Evolutionary conservation across 202 grass and related monocot genomes (phyloP).

Genomic region (Panicum virgatum): DNA sequence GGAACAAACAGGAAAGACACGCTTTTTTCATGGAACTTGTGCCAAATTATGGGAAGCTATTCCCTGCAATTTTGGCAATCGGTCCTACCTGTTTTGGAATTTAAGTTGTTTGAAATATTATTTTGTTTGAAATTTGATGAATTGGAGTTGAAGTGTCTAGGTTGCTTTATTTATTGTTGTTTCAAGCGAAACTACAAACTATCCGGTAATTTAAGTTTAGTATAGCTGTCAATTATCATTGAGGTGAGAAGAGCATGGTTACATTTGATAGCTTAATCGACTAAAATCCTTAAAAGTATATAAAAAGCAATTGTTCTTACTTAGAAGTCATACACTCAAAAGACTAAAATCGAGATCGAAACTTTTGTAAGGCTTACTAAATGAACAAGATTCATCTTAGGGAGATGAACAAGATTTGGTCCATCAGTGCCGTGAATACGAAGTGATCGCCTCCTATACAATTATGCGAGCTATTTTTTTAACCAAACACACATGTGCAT

Average conservation of each 20-base stretch:
- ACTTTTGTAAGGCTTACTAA: neutral
- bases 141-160: neutral
- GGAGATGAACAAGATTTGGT: neutral
- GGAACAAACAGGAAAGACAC: neutral
- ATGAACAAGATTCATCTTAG: neutral
- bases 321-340: neutral
- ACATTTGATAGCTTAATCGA: neutral
- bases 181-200: neutral
- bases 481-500: too few species aligned
- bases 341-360: neutral
- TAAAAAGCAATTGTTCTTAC: neutral
- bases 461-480: too few species aligned
- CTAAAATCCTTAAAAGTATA: neutral
- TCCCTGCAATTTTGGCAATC: neutral
- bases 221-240: too few species aligned
- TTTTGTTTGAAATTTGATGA: neutral
- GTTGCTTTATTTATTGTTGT: neutral
- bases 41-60: neutral
- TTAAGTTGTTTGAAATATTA: neutral
- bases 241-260: neutral
- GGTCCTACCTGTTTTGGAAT: neutral
- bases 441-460: neutral
- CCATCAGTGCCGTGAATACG: neutral
- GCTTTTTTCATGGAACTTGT: neutral
- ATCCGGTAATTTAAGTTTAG: too few species aligned